Evolutionary conservation across 192 early-diverging fungal genomes (phyloP).

Genomic region (Backusella liffmaniae): DNA sequence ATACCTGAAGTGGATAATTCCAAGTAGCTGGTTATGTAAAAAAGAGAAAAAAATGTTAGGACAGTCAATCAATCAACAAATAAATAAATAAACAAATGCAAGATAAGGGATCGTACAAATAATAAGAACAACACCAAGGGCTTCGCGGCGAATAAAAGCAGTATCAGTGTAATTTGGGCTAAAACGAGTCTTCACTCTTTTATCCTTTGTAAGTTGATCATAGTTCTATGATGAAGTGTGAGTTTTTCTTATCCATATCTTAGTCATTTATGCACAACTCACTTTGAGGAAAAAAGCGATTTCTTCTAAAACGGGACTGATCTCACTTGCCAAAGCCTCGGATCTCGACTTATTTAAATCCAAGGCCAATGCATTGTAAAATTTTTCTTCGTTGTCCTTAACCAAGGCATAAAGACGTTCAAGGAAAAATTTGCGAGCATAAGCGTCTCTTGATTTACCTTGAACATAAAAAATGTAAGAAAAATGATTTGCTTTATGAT

Average conservation of each 20-base stretch:
- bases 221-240: conserved; percentile 45
- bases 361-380: conserved; percentile 52
- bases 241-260: neutral
- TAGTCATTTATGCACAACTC: neutral
- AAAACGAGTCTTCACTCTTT: conserved; percentile 35
- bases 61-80: neutral
- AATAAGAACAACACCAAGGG: conserved; percentile 72
- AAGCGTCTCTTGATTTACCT: conserved; percentile 12
- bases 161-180: conserved; percentile 46
- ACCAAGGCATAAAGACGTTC: conserved; percentile 57
- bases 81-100: neutral
- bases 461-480: neutral
- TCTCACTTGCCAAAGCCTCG: conserved; percentile 60
- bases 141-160: conserved; percentile 65
- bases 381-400: conserved; percentile 53
- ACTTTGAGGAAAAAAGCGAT: conserved; percentile 39
- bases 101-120: conserved; percentile 42
- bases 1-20: conserved; percentile 54
- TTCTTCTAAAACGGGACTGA: conserved; percentile 45
- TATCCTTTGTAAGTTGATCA: conserved; percentile 54
- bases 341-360: conserved; percentile 58
- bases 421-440: conserved; percentile 29
- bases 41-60: neutral
- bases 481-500: neutral
- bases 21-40: conserved; percentile 23